These are phyloP conservation scores for Hericium erinaceus DNA, from an alignment of 768 basidiomycete species.

Conservation along the genomic window DNA sequence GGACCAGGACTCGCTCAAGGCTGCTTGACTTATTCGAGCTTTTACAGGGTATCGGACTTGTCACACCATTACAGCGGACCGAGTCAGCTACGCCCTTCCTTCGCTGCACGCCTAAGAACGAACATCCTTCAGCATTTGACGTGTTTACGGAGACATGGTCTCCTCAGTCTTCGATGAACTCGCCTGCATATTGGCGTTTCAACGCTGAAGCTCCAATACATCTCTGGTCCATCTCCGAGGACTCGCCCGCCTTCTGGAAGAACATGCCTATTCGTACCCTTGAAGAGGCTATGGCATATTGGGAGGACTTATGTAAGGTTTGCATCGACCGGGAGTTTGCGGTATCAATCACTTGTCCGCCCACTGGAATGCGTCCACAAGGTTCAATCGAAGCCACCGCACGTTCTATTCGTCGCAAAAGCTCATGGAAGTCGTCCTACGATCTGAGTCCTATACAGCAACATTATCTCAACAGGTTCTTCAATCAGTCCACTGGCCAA, in stretches of 20 bases:
- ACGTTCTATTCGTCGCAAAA: constrained; percentile 46
- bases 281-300: constrained; percentile 38
- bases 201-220: constrained; percentile 44
- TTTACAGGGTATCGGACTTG: constrained; percentile 47
- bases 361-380: constrained; percentile 14
- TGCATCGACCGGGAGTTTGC: constrained; percentile 30
- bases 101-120: constrained; percentile 32
- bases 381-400: constrained; percentile 24
- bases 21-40: constrained; percentile 54
- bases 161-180: constrained; percentile 31
- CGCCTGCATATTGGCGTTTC: constrained; percentile 60
- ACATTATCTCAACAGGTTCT: constrained; percentile 48
- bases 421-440: constrained; percentile 56
- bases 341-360: not conserved
- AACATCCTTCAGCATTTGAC: constrained; percentile 39
- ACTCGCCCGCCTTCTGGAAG: constrained; percentile 46
- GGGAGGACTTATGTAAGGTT: constrained; percentile 45
- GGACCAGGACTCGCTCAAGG: constrained; percentile 47
- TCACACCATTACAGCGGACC: constrained; percentile 46
- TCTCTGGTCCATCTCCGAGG: constrained; percentile 48
- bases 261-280: constrained; percentile 31
- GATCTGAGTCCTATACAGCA: constrained; percentile 59
- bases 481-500: constrained; percentile 30
- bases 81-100: constrained; percentile 33
- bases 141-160: constrained; percentile 34